Evolutionary conservation across 1,139 yeast species (phyloP).

Genomic region (Blastobotrys raffinosifermentans): DNA sequence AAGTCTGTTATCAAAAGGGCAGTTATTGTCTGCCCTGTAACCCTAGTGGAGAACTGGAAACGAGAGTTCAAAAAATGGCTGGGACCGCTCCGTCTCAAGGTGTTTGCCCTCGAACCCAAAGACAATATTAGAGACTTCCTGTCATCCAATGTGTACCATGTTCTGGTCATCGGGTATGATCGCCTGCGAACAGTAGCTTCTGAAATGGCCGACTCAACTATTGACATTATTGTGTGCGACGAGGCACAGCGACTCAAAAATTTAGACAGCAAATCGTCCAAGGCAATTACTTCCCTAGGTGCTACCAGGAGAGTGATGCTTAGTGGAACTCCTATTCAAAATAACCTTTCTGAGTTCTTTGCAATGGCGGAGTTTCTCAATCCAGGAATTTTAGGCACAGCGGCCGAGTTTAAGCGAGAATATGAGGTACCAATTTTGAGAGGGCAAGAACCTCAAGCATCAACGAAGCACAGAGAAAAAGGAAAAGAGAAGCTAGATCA

Average conservation of each 20-base stretch:
- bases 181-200: slow-evolving; percentile 55
- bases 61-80: slow-evolving; percentile 89
- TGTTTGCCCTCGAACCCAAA: slow-evolving; percentile 31
- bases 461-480: slow-evolving; percentile 41
- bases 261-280: slow-evolving; percentile 55
- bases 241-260: slow-evolving; percentile 88
- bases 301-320: slow-evolving; percentile 57
- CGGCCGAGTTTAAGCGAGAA: slow-evolving; percentile 55
- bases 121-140: slow-evolving; percentile 64
- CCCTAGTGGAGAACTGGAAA: slow-evolving; percentile 83
- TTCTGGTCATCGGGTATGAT: slow-evolving; percentile 83
- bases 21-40: slow-evolving; percentile 86
- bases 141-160: slow-evolving; percentile 68
- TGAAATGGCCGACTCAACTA: slow-evolving; percentile 44
- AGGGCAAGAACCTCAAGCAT: slow-evolving; percentile 69
- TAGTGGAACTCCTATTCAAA: slow-evolving; percentile 94
- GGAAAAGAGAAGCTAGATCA: slow-evolving; percentile 63
- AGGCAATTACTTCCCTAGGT: slow-evolving; percentile 51
- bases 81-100: slow-evolving; percentile 52
- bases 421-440: slow-evolving; percentile 66
- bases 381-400: slow-evolving; percentile 72
- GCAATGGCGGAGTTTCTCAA: slow-evolving; percentile 77
- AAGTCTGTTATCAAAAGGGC: slow-evolving; percentile 49
- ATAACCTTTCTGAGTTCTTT: slow-evolving; percentile 78
- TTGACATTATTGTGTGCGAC: slow-evolving; percentile 83